These are phyloP conservation scores for Nyctanthes arbortristis DNA, from an alignment of 257 asterid species.

Conservation along the genomic window DNA sequence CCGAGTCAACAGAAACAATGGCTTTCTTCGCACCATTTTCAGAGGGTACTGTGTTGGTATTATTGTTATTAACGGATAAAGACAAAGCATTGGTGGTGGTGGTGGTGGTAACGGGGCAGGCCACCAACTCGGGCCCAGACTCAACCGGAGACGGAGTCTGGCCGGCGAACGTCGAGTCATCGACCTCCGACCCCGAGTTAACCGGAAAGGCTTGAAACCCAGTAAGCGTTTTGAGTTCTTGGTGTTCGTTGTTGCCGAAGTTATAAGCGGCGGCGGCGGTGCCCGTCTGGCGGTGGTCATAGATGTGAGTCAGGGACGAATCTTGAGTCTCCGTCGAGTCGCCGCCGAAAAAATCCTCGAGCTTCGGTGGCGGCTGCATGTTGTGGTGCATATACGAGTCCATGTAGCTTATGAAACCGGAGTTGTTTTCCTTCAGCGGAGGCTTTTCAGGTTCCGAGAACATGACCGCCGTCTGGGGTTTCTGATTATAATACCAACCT, in stretches of 20 bases:
- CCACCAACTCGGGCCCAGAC: conserved; percentile 60
- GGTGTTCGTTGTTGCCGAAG: conserved; percentile 44
- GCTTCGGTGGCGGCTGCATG: conserved; percentile 61
- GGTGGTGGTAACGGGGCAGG: conserved; percentile 26
- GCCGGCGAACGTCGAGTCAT: conserved; percentile 63
- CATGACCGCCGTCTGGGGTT: conserved; percentile 48
- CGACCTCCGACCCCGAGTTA: conserved; percentile 87
- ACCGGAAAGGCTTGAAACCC: conserved; percentile 72
- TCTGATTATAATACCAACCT: conserved; percentile 51
- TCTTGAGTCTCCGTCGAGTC: conserved; percentile 71
- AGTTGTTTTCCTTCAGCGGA: conserved; percentile 22
- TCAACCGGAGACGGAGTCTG: conserved; percentile 62
- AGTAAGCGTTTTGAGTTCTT: conserved; percentile 54
- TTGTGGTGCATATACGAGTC: conserved; percentile 40
- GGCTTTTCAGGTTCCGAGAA: conserved; percentile 35
- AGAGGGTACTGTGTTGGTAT: conserved; percentile 6
- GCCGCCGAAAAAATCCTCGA: conserved; percentile 86
- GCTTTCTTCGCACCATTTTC: conserved; percentile 32
- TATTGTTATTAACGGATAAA: conserved; percentile 38
- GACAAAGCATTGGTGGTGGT: conserved; percentile 41
- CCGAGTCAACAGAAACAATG: conserved; percentile 51
- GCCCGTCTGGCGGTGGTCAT: conserved; percentile 41
- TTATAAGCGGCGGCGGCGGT: conserved; percentile 34
- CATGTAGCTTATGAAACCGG: conserved; percentile 48
- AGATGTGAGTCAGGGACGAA: conserved; percentile 74